Conservation (phyloP, 1,139 yeast species). For the Starmera stellimalicola region DNA sequence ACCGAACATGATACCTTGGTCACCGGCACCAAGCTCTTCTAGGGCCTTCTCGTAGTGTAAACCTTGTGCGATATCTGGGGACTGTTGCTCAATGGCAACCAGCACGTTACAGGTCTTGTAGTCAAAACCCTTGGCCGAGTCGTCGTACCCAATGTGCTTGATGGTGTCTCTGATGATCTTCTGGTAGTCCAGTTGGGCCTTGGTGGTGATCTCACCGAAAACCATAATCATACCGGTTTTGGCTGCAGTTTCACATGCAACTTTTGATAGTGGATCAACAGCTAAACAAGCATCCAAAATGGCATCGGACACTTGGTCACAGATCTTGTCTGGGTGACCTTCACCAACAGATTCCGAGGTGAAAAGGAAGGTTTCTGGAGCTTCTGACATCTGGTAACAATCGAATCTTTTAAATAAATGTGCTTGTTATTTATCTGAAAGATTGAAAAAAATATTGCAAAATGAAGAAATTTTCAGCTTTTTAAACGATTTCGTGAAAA, state of each 20-base stretch:
- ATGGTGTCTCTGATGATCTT: constrained; percentile 96
- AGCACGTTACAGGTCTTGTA: constrained; percentile 98
- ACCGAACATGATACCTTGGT: constrained; percentile 99
- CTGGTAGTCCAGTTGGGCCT: constrained; percentile 91
- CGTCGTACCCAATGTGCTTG: constrained; percentile 97
- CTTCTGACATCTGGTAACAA: too few species aligned
- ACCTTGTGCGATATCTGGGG: constrained; percentile 99
- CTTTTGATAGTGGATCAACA: constrained; percentile 95
- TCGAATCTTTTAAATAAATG: too few species aligned
- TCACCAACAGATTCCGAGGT: constrained; percentile 98
- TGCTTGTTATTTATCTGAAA: too few species aligned
- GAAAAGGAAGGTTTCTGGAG: constrained; percentile 52
- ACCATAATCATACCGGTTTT: constrained; percentile 99
- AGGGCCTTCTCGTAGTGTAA: constrained; percentile 93
- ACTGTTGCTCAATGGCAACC: constrained; percentile 98
- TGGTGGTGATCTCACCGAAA: constrained; percentile 98
- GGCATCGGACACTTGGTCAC: constrained; percentile 99
- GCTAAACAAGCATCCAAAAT: constrained; percentile 95
- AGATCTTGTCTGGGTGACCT: constrained; percentile 99
- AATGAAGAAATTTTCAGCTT: not conserved
- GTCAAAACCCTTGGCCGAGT: constrained; percentile 94
- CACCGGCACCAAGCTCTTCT: constrained; percentile 99
- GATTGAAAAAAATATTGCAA: too few species aligned
- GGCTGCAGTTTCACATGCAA: constrained; percentile 98
- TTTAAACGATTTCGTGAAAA: not conserved